Percentiles rank a stretch among this genome's conserved stretches.
Conservation (phyloP, 2,329 filamentous ascomycete species). For the Fusarium hainanense region DNA sequence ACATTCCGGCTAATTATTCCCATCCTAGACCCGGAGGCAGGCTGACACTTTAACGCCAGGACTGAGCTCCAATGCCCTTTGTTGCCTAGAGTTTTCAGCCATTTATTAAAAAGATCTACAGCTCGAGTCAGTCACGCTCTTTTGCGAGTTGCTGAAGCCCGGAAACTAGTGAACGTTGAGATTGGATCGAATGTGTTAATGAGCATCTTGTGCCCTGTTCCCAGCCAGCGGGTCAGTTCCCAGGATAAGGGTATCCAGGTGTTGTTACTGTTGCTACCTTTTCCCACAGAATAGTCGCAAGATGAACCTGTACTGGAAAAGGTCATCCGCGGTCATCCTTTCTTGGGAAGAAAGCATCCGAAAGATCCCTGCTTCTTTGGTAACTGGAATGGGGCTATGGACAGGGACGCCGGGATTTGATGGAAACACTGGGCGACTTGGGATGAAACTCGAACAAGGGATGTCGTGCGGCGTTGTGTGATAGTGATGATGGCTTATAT, state of each 20-base stretch:
- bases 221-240: conserved; percentile 10
- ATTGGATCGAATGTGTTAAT: conserved; percentile 17
- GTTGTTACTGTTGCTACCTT: background rate
- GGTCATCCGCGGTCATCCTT: conserved; percentile 20
- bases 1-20: conserved; percentile 10
- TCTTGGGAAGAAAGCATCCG: conserved; percentile 33
- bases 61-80: background rate
- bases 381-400: background rate
- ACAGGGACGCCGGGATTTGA: conserved; percentile 12
- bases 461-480: conserved; percentile 7
- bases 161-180: conserved; percentile 34
- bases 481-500: background rate
- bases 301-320: conserved; percentile 25
- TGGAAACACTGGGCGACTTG: conserved; percentile 30
- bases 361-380: conserved; percentile 21
- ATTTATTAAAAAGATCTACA: conserved; percentile 9
- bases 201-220: conserved; percentile 11
- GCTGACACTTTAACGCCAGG: conserved; percentile 4
- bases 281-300: conserved; percentile 13
- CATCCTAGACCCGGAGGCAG: conserved; percentile 10
- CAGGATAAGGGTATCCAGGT: conserved; percentile 12
- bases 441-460: conserved; percentile 33
- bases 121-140: conserved; percentile 18
- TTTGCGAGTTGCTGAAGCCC: background rate
- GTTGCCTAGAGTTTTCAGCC: background rate